These are phyloP conservation scores for Spirogloea muscicola DNA, from an alignment of 139 green algal species.

Conservation along the genomic window DNA sequence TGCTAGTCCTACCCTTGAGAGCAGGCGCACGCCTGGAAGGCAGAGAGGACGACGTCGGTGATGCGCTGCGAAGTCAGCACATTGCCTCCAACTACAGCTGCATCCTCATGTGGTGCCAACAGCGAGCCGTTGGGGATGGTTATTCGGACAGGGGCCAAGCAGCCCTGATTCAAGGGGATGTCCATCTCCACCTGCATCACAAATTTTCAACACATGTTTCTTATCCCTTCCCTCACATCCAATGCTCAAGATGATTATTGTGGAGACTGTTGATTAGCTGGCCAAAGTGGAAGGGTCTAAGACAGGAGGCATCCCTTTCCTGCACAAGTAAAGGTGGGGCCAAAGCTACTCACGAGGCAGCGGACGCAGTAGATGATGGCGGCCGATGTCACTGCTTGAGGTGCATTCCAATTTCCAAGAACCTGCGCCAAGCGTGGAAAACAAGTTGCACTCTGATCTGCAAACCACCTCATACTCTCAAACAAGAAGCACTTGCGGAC, in stretches of 20 bases:
- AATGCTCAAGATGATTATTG: no score
- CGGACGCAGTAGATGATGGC: slow-evolving; percentile 91
- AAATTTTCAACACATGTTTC: no score
- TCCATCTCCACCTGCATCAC: slow-evolving; percentile 58
- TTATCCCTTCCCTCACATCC: no score
- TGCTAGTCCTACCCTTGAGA: slow-evolving; percentile 38
- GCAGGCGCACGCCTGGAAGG: slow-evolving; percentile 62
- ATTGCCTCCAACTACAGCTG: slow-evolving; percentile 93
- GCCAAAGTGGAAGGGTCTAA: no score
- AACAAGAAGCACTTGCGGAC: no score
- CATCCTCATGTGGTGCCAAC: slow-evolving; percentile 53
- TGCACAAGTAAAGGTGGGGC: no score
- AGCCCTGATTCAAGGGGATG: slow-evolving; percentile 74
- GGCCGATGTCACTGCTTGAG: slow-evolving; percentile 80
- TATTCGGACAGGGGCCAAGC: slow-evolving; percentile 53
- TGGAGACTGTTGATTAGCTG: no score
- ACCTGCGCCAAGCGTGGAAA: slow-evolving; percentile 32
- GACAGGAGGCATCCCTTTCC: no score
- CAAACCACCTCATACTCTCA: no score
- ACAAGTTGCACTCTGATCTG: no score
- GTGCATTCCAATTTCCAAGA: slow-evolving; percentile 92
- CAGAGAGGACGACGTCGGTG: slow-evolving; percentile 91
- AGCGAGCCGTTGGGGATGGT: slow-evolving; percentile 59
- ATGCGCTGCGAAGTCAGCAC: slow-evolving; percentile 95
- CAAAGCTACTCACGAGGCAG: slow-evolving; percentile 86